Conservation (phyloP, 805 yeast genomes). For the Limtongia smithiae region DNA sequence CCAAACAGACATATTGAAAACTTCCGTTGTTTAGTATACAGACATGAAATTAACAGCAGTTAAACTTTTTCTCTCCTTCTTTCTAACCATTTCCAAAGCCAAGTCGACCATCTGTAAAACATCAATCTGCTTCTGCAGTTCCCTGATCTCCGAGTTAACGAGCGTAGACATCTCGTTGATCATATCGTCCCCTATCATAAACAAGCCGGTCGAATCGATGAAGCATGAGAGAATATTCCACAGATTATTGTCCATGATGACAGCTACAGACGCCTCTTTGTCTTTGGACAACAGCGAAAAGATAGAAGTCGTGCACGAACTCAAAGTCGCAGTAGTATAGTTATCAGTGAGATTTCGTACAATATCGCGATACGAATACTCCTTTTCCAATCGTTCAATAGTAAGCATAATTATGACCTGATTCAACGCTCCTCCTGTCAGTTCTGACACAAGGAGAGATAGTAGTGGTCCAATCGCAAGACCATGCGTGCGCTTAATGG, state of each 20-base stretch:
- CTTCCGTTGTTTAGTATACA: too few species aligned
- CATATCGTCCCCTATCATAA: slow-evolving; percentile 10
- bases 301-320: slow-evolving; percentile 3
- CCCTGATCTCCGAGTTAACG: slow-evolving; percentile 11
- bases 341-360: slow-evolving; percentile 2
- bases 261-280: background rate
- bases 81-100: slow-evolving; percentile 10
- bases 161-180: slow-evolving; percentile 4
- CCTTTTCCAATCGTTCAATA: slow-evolving; percentile 7
- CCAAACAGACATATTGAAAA: too few species aligned
- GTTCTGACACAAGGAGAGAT: background rate
- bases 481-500: slow-evolving; percentile 4
- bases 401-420: background rate
- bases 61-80: background rate
- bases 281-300: background rate
- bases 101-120: slow-evolving; percentile 21
- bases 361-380: slow-evolving; percentile 13
- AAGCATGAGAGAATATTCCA: slow-evolving; percentile 21
- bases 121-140: slow-evolving; percentile 19
- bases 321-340: slow-evolving; percentile 5
- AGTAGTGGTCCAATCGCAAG: slow-evolving; percentile 4
- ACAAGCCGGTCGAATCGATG: slow-evolving; percentile 21
- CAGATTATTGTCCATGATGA: background rate
- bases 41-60: too few species aligned
- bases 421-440: background rate